phyloP scores from a whole-genome alignment of 306 rosid genomes.

The Prunus mira region DNA sequence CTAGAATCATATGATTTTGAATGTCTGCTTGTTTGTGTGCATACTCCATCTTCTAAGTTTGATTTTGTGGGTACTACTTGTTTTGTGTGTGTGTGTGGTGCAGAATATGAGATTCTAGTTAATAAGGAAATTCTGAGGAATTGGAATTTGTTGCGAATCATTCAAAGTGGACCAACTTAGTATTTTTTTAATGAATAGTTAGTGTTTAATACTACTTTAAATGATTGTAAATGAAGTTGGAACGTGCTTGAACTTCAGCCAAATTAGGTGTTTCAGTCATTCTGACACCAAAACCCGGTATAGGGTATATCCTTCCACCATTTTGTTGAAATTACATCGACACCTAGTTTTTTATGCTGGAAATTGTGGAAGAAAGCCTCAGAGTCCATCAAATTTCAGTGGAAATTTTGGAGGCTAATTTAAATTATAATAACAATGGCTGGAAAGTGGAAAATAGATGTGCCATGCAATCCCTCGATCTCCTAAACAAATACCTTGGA shows the following conservation, averaged over 20 bases:
- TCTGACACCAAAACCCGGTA: neutral
- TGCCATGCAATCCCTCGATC: too few species aligned
- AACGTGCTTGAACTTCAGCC: too few species aligned
- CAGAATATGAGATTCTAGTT: neutral
- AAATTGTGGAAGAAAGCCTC: neutral
- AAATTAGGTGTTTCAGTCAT: neutral
- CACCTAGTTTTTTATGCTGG: neutral
- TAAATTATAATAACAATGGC: neutral
- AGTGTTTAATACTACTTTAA: too few species aligned
- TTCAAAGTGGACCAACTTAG: neutral
- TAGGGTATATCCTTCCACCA: neutral
- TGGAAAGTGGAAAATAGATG: neutral
- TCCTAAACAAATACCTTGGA: neutral
- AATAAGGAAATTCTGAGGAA: neutral
- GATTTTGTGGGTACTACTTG: neutral
- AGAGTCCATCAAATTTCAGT: neutral
- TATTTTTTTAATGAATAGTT: neutral
- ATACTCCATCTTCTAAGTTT: neutral
- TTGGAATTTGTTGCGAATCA: neutral
- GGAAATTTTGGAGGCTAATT: neutral
- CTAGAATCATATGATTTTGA: neutral
- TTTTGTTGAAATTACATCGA: neutral
- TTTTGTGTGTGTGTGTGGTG: neutral
- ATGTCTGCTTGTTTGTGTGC: neutral
- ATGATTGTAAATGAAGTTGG: too few species aligned